Evolutionary conservation across 2,329 filamentous ascomycete species (phyloP).

Genomic region (Hymenoscyphus fraxineus): DNA sequence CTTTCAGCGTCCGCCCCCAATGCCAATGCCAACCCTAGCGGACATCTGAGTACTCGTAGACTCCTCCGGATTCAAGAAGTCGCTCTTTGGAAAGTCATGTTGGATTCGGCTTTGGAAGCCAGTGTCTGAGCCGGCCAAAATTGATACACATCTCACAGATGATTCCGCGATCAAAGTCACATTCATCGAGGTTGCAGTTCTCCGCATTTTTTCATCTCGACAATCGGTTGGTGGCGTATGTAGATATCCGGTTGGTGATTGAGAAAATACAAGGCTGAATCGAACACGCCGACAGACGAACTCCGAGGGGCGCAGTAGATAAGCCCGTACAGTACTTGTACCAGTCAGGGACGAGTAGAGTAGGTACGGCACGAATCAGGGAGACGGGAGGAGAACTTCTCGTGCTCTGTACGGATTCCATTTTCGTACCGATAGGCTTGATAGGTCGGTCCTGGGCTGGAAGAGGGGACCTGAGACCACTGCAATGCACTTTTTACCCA

Average conservation of each 20-base stretch:
- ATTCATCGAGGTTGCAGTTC: neutral
- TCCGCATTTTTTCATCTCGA: neutral
- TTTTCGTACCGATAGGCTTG: neutral
- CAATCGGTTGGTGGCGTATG: slow-evolving; percentile 6
- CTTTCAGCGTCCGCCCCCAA: neutral
- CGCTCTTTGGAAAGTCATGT: neutral
- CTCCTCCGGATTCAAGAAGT: neutral
- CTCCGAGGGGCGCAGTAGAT: neutral
- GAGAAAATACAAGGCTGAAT: slow-evolving; percentile 8
- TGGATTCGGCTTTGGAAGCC: neutral
- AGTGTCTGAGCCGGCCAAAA: neutral
- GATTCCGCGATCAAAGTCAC: neutral
- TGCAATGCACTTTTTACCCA: neutral
- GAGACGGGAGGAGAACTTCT: no score
- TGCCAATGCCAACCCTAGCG: neutral
- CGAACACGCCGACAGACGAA: slow-evolving; percentile 3
- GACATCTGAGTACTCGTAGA: neutral
- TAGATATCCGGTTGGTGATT: neutral
- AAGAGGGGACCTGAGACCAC: neutral
- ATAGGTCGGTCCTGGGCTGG: neutral
- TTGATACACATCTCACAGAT: neutral
- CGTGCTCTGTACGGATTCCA: no score
- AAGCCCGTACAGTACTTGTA: neutral
- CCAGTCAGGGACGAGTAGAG: neutral
- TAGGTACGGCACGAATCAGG: neutral